These are phyloP conservation scores for Aspergillus eucalypticola DNA, from an alignment of 2,329 filamentous ascomycete species.

Conservation along the genomic window DNA sequence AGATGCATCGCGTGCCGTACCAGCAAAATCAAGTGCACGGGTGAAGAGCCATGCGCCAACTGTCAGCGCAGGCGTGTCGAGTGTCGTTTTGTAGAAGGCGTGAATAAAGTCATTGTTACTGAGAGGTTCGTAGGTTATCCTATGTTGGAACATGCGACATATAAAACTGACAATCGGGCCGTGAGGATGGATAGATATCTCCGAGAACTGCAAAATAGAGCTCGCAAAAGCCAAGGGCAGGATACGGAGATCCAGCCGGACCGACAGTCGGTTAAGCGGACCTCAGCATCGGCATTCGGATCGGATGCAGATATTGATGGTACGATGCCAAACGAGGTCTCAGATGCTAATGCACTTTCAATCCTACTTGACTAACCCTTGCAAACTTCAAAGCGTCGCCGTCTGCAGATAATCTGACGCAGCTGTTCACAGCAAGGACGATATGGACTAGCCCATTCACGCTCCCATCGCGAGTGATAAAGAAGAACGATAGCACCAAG, in stretches of 20 bases:
- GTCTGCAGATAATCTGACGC: not conserved
- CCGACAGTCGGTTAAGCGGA: not conserved
- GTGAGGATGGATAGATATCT: too few relatives aligned
- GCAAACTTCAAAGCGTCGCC: not conserved
- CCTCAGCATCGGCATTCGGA: slow-evolving; percentile 8
- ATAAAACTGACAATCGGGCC: too few relatives aligned
- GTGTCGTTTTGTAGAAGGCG: slow-evolving; percentile 35
- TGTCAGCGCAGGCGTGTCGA: slow-evolving; percentile 18
- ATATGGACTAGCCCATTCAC: slow-evolving; percentile 28
- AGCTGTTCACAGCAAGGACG: not conserved
- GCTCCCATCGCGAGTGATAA: slow-evolving; percentile 19
- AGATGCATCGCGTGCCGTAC: slow-evolving; percentile 38
- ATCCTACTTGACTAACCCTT: not conserved
- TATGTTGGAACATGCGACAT: not conserved
- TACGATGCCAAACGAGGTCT: not conserved
- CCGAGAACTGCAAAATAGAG: too few relatives aligned
- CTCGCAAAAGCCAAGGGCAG: not conserved
- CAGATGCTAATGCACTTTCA: too few relatives aligned
- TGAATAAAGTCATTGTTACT: slow-evolving; percentile 33
- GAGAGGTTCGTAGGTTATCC: slow-evolving; percentile 29
- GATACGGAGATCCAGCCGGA: not conserved
- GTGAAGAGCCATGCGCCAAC: slow-evolving; percentile 39
- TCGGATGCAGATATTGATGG: slow-evolving; percentile 1
- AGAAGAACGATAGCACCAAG: slow-evolving; percentile 18
- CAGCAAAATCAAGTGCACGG: slow-evolving; percentile 48